Evolutionary conservation across 1,284 basidiomycete species (phyloP).

Genomic region (Rugosomyces carneus): DNA sequence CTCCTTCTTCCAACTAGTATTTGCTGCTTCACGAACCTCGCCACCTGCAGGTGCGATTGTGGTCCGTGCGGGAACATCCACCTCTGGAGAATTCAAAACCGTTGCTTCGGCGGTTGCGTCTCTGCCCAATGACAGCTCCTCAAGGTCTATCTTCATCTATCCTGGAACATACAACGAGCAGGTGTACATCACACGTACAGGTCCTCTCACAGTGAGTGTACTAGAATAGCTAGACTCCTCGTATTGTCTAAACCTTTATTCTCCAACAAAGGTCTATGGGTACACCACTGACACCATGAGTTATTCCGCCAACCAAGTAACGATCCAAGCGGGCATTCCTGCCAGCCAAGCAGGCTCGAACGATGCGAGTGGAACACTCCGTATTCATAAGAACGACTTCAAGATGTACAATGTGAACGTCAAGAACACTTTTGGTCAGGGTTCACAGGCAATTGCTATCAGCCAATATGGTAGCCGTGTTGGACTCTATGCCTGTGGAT

Average conservation of each 20-base stretch:
- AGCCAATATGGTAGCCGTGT: constrained; percentile 46
- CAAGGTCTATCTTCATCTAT: constrained; percentile 45
- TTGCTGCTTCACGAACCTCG: constrained; percentile 33
- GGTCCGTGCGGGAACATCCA: constrained; percentile 36
- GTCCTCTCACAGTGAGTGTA: constrained; percentile 33
- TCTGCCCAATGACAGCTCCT: constrained; percentile 37
- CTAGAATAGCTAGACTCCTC: not conserved
- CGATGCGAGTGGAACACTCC: constrained; percentile 48
- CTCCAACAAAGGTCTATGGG: constrained; percentile 34
- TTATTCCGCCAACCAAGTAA: constrained; percentile 36
- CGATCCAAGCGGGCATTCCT: constrained; percentile 35
- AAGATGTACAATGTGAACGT: constrained; percentile 53
- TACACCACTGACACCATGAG: constrained; percentile 35
- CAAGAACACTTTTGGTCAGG: constrained; percentile 46
- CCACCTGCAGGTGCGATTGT: constrained; percentile 41
- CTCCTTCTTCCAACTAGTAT: constrained; percentile 16
- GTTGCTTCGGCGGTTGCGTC: constrained; percentile 36
- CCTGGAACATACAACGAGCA: constrained; percentile 51
- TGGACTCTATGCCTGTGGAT: constrained; percentile 46
- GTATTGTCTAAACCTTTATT: not conserved
- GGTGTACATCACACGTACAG: constrained; percentile 42
- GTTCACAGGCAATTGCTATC: constrained; percentile 47
- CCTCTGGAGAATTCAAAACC: constrained; percentile 38
- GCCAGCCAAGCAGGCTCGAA: constrained; percentile 43
- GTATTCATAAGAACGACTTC: constrained; percentile 46